These are phyloP conservation scores for Lycium ferocissimum DNA, from an alignment of 257 asterid genomes.

Conservation along the genomic window DNA sequence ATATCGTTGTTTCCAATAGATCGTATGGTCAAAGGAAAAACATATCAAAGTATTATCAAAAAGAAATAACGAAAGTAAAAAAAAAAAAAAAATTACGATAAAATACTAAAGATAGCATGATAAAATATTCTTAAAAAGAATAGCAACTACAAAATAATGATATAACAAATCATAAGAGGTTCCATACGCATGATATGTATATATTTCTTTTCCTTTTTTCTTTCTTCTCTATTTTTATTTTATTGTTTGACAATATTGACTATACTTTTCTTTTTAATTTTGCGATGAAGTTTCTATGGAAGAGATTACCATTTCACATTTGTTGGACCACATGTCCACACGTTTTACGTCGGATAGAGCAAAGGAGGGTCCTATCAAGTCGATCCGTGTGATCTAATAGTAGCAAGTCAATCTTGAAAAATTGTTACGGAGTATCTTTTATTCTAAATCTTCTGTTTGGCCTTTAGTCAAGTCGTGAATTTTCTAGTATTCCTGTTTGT, in stretches of 20 bases:
- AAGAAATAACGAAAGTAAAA: too few species aligned
- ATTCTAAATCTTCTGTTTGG: slow-evolving; percentile 4
- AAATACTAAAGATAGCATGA: too few species aligned
- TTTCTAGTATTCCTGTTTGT: slow-evolving; percentile 7
- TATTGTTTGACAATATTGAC: slow-evolving; percentile 11
- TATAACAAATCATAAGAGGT: too few species aligned
- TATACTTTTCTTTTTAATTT: neutral
- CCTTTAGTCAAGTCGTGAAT: neutral
- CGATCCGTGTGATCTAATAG: slow-evolving; percentile 7
- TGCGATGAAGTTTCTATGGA: neutral
- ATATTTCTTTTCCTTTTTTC: neutral
- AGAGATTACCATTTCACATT: neutral
- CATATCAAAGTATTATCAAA: too few species aligned
- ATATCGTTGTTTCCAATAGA: too few species aligned
- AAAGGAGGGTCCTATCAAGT: too few species aligned
- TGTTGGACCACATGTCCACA: slow-evolving; percentile 22
- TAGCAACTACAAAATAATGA: too few species aligned
- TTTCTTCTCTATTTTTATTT: neutral
- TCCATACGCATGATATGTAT: too few species aligned
- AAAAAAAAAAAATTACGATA: too few species aligned
- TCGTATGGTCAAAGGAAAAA: too few species aligned
- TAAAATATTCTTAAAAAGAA: too few species aligned
- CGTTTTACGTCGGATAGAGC: neutral
- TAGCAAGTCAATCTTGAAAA: slow-evolving; percentile 1
- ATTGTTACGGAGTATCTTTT: neutral